Base-by-base conservation (phyloP, 2,329 filamentous ascomycete genomes). In the Hypoxylon sp. region DNA sequence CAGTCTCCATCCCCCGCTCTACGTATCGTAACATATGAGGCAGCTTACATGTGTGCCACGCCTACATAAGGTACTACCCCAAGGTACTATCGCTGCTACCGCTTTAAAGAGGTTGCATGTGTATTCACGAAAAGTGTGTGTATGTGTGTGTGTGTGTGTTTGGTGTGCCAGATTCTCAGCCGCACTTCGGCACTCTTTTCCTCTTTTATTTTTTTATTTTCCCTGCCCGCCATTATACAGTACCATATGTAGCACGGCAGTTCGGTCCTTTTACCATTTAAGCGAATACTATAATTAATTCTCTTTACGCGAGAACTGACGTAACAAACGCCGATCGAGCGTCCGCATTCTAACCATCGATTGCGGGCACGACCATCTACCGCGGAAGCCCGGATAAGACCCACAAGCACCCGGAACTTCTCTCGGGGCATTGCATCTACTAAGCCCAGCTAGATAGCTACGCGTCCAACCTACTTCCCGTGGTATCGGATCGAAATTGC, bases 241-340 rank as follows among this genome's bases (percentile, higher is more conserved):
- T 41, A 22, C 34, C n/a, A 51, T 13, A n/a, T n/a, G n/a, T n/a
- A 56, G 20, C 15, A 50, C 37, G 10, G 24, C 52, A 32, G 37
- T 65, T 65, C 64, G 56, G 59, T 44, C 59, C 56, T 56, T 60
- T 54, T 64, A 17, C 19, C 7, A 4, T 7, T 7, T 26, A 19
- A 13, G 13, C 37, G 24, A 28, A 47, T 60, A 57, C 65, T 68
- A 68, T 62, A 58, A 59, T 67, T 64, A 61, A 64, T 59, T 34
- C 7, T 11, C 26, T 51, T 51, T 56, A 48, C 34, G 34, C 26
- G 15, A 54, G 24, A 62, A 62, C 54, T 59, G 58, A 67, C 56
- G 65, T 65, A 54, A 51, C 52, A 44, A 32, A 3, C 39, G 47
- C 62, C 56, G 65, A 62, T 59, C 32, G 48, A 32, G 22, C 39